A percentile compares a stretch with the other conserved stretches of the same genome.
These are phyloP conservation scores for Umbelopsis vinacea DNA, from an alignment of 192 early-diverging fungal genomes.

Conservation along the genomic window DNA sequence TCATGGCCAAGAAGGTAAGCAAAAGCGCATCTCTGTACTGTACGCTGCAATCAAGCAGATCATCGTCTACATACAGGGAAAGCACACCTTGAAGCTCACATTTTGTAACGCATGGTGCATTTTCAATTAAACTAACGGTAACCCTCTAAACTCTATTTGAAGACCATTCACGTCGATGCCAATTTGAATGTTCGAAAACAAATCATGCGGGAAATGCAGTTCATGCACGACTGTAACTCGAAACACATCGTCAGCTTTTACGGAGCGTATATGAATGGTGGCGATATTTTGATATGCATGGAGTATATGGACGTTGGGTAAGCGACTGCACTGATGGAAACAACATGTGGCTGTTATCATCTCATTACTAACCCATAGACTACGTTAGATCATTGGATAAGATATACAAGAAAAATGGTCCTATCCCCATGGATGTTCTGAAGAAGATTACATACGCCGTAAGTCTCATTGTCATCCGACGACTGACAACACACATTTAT, in stretches of 20 bases:
- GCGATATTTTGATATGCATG: slow-evolving; percentile 94
- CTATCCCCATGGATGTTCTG: slow-evolving; percentile 87
- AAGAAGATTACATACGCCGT: slow-evolving; percentile 85
- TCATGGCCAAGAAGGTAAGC: slow-evolving; percentile 93
- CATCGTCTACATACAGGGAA: neutral
- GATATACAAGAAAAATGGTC: slow-evolving; percentile 91
- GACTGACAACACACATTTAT: too few species aligned
- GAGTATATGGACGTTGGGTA: slow-evolving; percentile 96
- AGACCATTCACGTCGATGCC: slow-evolving; percentile 46
- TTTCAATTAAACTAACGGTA: neutral
- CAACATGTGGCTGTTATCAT: neutral
- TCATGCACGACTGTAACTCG: slow-evolving; percentile 94
- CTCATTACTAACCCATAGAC: neutral
- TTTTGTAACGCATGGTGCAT: neutral
- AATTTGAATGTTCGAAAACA: slow-evolving; percentile 80
- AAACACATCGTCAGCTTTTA: slow-evolving; percentile 97
- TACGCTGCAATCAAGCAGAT: neutral
- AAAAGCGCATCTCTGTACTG: neutral
- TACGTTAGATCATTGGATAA: slow-evolving; percentile 76
- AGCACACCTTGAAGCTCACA: neutral
- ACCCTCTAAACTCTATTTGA: neutral
- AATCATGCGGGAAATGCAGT: slow-evolving; percentile 93
- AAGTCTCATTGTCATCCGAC: slow-evolving; percentile 13
- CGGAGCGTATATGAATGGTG: slow-evolving; percentile 86
- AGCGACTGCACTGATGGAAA: neutral